Percentiles rank a stretch among this genome's conserved stretches.
These are phyloP conservation scores for Pseudofabraea citricarpa DNA, from an alignment of 2,329 filamentous ascomycete genomes.

Conservation along the genomic window DNA sequence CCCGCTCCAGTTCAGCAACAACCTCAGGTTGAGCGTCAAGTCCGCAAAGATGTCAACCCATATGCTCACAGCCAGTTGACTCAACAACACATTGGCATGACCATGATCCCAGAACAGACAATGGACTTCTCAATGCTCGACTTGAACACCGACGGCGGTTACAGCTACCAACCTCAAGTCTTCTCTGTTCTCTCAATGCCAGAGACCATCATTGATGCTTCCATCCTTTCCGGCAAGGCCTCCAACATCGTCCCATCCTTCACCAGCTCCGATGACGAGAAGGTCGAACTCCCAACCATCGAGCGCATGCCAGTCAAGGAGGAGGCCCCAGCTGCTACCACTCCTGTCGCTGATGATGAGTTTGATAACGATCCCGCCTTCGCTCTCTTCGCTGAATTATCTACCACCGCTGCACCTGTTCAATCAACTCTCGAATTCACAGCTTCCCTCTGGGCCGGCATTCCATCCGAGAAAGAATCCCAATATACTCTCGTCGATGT, in stretches of 20 bases:
- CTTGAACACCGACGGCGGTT: slow-evolving; percentile 47
- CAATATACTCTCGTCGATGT: slow-evolving; percentile 61
- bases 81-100: slow-evolving; percentile 69
- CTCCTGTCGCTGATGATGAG: slow-evolving; percentile 41
- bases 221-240: slow-evolving; percentile 67
- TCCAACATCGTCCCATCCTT: slow-evolving; percentile 46
- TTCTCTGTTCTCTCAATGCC: slow-evolving; percentile 69
- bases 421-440: slow-evolving; percentile 35
- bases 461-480: slow-evolving; percentile 59
- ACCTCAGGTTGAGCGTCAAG: slow-evolving; percentile 38
- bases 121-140: slow-evolving; percentile 72
- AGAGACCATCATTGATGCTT: slow-evolving; percentile 48
- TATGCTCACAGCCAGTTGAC: slow-evolving; percentile 50
- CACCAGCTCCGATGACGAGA: slow-evolving; percentile 35
- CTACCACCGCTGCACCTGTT: slow-evolving; percentile 16
- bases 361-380: slow-evolving; percentile 61
- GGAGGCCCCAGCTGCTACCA: slow-evolving; percentile 20
- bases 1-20: slow-evolving; percentile 26
- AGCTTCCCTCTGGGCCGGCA: slow-evolving; percentile 41
- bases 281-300: slow-evolving; percentile 43
- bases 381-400: slow-evolving; percentile 53
- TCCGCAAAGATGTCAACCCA: slow-evolving; percentile 63
- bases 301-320: slow-evolving; percentile 32
- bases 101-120: slow-evolving; percentile 75
- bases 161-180: slow-evolving; percentile 63